Percentiles rank a stretch among this genome's conserved stretches.
phyloP scores from a whole-genome alignment of 306 rosid genomes.

The Sicyos baderoa region DNA sequence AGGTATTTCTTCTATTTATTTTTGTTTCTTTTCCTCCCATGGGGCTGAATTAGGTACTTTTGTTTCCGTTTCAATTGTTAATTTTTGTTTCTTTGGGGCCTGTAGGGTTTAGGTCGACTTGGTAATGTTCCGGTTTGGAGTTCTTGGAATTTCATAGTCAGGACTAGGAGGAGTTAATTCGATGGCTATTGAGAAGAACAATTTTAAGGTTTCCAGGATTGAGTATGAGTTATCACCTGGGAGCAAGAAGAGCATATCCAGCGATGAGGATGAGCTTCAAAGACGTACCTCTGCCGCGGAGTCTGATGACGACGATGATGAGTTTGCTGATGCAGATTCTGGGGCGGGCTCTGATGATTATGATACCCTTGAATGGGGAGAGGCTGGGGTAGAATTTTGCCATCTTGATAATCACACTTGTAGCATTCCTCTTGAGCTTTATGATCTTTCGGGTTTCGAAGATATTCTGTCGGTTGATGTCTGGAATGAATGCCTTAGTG shows the following conservation, averaged over 20 bases:
- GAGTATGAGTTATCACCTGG: slow-evolving; percentile 74
- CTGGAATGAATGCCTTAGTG: slow-evolving; percentile 84
- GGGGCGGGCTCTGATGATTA: slow-evolving; percentile 99
- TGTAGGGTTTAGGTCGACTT: slow-evolving; percentile 11
- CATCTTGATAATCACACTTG: slow-evolving; percentile 91
- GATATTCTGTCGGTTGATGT: slow-evolving; percentile 75
- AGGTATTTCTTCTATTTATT: slow-evolving; percentile 27
- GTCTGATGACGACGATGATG: slow-evolving; percentile 87
- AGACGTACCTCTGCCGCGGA: slow-evolving; percentile 58
- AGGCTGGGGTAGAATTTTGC: slow-evolving; percentile 88
- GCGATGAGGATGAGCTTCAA: slow-evolving; percentile 79
- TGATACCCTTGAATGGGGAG: slow-evolving; percentile 94
- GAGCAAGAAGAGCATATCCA: slow-evolving; percentile 78
- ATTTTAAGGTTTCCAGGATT: slow-evolving; percentile 72
- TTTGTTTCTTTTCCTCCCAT: slow-evolving; percentile 8
- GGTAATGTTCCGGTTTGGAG: slow-evolving; percentile 23
- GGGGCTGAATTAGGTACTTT: neutral
- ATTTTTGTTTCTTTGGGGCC: too few species aligned
- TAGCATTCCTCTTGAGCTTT: slow-evolving; percentile 80
- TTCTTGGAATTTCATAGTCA: slow-evolving; percentile 19
- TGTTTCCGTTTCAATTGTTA: neutral
- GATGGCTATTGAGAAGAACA: slow-evolving; percentile 98
- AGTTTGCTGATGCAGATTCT: slow-evolving; percentile 87
- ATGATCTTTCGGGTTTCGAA: slow-evolving; percentile 75
- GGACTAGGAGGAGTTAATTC: slow-evolving; percentile 12